Conservation (phyloP, 1,284 basidiomycete species). For the Melampsora americana region DNA sequence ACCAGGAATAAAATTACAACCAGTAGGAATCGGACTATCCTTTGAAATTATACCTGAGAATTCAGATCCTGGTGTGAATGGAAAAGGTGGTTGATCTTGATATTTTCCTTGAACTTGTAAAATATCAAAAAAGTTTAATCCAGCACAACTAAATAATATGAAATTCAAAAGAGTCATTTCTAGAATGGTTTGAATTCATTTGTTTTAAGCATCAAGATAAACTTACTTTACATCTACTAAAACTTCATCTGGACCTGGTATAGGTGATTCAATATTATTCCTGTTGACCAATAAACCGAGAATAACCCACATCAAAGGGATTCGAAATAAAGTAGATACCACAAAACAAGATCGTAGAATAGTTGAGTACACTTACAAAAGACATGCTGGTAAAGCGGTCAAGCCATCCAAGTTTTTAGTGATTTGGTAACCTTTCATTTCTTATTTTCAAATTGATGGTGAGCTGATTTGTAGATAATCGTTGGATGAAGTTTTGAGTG, state of each 20-base stretch:
- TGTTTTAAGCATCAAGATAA: too few species aligned
- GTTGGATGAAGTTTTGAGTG: too few species aligned
- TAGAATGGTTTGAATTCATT: not conserved
- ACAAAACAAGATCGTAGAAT: not conserved
- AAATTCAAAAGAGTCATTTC: too few species aligned
- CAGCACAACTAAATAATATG: constrained; percentile 66
- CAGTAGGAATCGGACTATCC: constrained; percentile 74
- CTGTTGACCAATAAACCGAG: not conserved
- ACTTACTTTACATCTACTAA: constrained; percentile 37
- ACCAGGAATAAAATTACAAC: constrained; percentile 74
- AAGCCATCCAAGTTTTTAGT: constrained; percentile 29
- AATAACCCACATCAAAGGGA: too few species aligned
- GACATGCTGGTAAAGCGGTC: constrained; percentile 19
- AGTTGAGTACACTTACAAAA: constrained; percentile 10
- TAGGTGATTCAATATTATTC: constrained; percentile 18
- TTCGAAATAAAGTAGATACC: too few species aligned
- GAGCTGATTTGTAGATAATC: too few species aligned
- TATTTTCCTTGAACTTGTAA: constrained; percentile 51
- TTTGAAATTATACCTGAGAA: constrained; percentile 75
- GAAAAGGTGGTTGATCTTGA: constrained; percentile 51
- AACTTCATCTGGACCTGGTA: constrained; percentile 21
- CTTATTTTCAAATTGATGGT: too few species aligned
- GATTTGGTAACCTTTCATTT: constrained; percentile 28
- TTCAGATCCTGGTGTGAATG: constrained; percentile 57
- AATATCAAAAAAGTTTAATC: constrained; percentile 52